Conservation (phyloP, 176 grass and related monocot genomes). For the Triticum monococcum region DNA sequence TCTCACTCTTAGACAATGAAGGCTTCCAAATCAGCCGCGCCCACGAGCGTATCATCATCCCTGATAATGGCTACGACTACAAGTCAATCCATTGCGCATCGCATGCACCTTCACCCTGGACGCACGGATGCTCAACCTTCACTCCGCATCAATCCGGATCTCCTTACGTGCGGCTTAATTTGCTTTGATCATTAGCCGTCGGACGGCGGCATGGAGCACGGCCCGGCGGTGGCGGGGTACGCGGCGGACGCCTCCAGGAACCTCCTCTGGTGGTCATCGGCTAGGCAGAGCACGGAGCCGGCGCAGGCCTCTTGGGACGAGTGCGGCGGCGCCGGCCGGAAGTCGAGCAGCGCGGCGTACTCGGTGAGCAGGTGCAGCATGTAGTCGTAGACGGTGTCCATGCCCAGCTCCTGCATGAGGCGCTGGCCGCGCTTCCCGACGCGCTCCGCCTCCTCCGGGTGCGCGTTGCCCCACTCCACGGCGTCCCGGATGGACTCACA, state of each 20-base stretch:
- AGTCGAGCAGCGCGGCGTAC: conserved; percentile 73
- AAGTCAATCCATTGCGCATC: not conserved
- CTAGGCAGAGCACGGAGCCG: conserved; percentile 67
- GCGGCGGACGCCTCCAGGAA: conserved; percentile 57
- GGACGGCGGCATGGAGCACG: conserved; percentile 38
- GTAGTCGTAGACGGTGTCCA: conserved; percentile 83
- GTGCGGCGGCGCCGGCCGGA: conserved; percentile 46
- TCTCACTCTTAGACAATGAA: not conserved
- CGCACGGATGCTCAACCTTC: not conserved
- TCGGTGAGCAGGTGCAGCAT: conserved; percentile 80
- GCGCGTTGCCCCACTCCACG: conserved; percentile 73
- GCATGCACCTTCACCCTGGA: not conserved
- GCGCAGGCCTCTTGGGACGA: conserved; percentile 66
- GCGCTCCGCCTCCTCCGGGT: conserved; percentile 58
- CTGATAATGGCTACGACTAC: not conserved
- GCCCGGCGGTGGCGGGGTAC: conserved; percentile 25
- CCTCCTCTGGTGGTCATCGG: conserved; percentile 46
- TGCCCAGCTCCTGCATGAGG: conserved; percentile 64
- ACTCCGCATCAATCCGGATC: no score
- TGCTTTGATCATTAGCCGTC: not conserved
- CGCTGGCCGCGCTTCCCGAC: conserved; percentile 56
- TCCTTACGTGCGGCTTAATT: no score
- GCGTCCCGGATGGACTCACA: conserved; percentile 66
- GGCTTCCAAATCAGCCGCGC: not conserved
- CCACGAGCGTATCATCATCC: not conserved